Evolutionary conservation across 768 basidiomycete genomes (phyloP).

Genomic region (Neoboletus magnificus): DNA sequence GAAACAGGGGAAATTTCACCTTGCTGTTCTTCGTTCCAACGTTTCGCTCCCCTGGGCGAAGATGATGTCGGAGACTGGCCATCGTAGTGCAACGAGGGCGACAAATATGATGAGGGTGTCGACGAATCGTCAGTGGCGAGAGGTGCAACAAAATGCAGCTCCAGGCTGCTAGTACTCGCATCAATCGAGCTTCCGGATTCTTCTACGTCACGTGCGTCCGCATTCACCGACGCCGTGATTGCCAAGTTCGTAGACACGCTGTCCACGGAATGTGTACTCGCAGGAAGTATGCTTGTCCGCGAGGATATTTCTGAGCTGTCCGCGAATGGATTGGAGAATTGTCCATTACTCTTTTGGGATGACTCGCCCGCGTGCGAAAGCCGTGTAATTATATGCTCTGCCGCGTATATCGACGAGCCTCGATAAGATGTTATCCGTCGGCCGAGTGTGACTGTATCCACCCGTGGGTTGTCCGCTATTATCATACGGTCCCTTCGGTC

Average conservation of each 20-base stretch:
- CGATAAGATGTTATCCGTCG: not conserved
- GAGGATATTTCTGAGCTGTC: constrained; percentile 10
- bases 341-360: constrained; percentile 6
- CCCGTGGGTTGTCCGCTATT: not conserved
- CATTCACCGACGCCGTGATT: not conserved
- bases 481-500: not conserved
- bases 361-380: constrained; percentile 7
- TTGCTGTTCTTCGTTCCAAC: not conserved
- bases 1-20: not conserved
- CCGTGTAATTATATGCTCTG: not conserved
- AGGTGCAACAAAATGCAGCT: constrained; percentile 16
- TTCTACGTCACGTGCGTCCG: not conserved
- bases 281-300: constrained; percentile 3
- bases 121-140: not conserved
- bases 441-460: not conserved
- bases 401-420: not conserved
- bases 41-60: not conserved
- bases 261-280: constrained; percentile 5
- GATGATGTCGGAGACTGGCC: not conserved
- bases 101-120: constrained; percentile 5
- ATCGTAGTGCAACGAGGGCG: constrained; percentile 20
- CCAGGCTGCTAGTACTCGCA: constrained; percentile 19
- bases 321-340: constrained; percentile 18
- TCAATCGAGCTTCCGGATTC: not conserved
- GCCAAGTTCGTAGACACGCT: constrained; percentile 7